phyloP scores from a whole-genome alignment of 352 stramenopile species.

The Phytophthora boehmeriae region DNA sequence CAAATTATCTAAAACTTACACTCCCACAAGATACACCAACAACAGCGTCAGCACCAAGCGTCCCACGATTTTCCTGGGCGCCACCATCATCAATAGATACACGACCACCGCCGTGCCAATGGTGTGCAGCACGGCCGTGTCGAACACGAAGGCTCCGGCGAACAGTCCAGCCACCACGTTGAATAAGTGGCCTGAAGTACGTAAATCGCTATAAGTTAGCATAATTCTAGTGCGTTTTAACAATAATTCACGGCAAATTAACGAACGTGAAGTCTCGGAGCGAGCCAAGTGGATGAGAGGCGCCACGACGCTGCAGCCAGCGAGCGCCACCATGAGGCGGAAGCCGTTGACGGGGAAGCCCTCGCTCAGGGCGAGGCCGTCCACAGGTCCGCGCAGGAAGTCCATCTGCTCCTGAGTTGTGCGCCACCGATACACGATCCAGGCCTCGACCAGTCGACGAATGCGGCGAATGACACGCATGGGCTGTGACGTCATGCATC shows the following conservation, averaged over 20 bases:
- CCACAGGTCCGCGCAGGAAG: conserved; percentile 66
- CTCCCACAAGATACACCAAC: conserved; percentile 70
- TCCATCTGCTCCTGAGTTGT: conserved; percentile 44
- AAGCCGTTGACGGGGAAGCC: conserved; percentile 82
- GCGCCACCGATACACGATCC: conserved; percentile 23
- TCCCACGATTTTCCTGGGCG: conserved; percentile 70
- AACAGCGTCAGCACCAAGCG: conserved; percentile 66
- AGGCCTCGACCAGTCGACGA: conserved; percentile 16
- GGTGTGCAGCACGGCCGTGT: conserved; percentile 78
- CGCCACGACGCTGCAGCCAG: conserved; percentile 65
- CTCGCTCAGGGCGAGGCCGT: conserved; percentile 66
- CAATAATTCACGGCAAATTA: not conserved
- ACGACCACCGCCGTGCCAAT: conserved; percentile 60
- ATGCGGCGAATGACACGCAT: conserved; percentile 35
- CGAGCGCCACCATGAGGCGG: conserved; percentile 78
- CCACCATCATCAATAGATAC: conserved; percentile 73
- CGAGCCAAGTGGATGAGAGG: conserved; percentile 66
- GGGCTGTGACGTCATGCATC: conserved; percentile 18
- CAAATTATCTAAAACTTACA: conserved; percentile 36
- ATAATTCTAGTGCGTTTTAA: not conserved
- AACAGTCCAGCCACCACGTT: conserved; percentile 69
- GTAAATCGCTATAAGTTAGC: conserved; percentile 5
- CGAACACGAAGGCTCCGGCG: conserved; percentile 80
- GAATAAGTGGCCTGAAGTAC: conserved; percentile 65
- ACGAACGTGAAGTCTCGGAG: conserved; percentile 66